Evolutionary conservation across 1,284 basidiomycete species (phyloP), one percentile per base, ranked within the genome.

Genomic region (Microbotryomycetes sp.): DNA sequence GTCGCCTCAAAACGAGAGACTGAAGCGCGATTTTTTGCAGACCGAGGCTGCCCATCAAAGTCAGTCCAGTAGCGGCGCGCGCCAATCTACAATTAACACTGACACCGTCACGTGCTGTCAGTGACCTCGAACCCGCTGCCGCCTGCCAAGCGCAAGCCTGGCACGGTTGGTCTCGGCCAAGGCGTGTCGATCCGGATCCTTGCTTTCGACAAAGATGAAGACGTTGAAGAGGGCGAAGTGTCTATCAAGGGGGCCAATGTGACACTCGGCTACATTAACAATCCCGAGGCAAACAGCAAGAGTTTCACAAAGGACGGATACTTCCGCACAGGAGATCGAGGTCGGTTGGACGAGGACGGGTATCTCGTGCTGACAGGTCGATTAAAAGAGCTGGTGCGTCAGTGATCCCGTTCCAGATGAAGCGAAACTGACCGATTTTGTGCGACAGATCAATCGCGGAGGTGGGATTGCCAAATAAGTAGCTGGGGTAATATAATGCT

Each of bases 251-350:
- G 79, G 3, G 66, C 74, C 31, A 80, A 79, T 64, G 78, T 80
- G 28, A 80, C 78, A 13, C 68, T 73, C 31, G 78, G 76, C 21
- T 79, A 79, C 59, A 70, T 78, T 60, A 77, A 77, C 68, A 80
- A 80, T 62, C 73, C 73, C 26, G 54, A 60, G 62, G 73, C 74
- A 23, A 74, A 74, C 61, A 68, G 67, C 52, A 74, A 75, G 61
- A 74, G 70, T 21, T 75, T 71, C 55, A 73, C 66, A 63, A 59
- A 74, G 65, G 75, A 75, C 48, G 76, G 77, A 16, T 78, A 76
- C 73, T 76, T 79, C 71, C 81, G 85, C 61, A 83, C 83, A 3
- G 84, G 84, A 4, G 85, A 86, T 69, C 78, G 83, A 68, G 85
- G 85, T 4, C 80, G 81, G 67, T 77, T 84, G 74, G 82, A 85